Conservation (phyloP, 208 protist species). For the Paratrypanosoma confusum region DNA sequence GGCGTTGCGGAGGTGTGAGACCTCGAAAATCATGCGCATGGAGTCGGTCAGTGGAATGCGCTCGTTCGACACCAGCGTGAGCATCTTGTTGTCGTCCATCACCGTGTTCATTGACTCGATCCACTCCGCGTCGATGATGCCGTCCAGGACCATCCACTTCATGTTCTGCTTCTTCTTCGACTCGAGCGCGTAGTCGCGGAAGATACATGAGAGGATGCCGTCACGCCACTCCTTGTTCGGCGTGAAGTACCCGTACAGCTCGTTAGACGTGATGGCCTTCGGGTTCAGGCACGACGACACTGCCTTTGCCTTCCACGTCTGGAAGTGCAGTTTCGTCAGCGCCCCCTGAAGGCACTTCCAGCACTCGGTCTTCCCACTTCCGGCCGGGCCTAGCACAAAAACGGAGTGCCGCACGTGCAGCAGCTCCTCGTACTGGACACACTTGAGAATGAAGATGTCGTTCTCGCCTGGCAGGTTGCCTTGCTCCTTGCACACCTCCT, state of each 20-base stretch:
- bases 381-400: constrained; percentile 96
- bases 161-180: constrained; percentile 91
- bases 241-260: constrained; percentile 98
- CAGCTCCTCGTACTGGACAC: constrained; percentile 97
- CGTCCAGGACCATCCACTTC: constrained; percentile 98
- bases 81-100: constrained; percentile 98
- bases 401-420: constrained; percentile 97
- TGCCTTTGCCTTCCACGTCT: constrained; percentile 89
- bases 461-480: constrained; percentile 93
- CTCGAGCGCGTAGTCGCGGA: constrained; percentile 93
- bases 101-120: constrained; percentile 99
- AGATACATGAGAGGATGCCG: constrained; percentile 90
- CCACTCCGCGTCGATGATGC: constrained; percentile 98
- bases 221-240: constrained; percentile 97
- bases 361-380: constrained; percentile 94
- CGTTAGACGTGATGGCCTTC: constrained; percentile 97
- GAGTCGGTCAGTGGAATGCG: constrained; percentile 95
- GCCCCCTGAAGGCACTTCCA: constrained; percentile 93
- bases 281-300: constrained; percentile 92
- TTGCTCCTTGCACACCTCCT: constrained; percentile 79
- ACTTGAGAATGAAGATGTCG: constrained; percentile 97
- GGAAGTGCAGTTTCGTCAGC: constrained; percentile 81
- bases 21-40: constrained; percentile 98
- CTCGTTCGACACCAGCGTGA: constrained; percentile 98
- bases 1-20: constrained; percentile 94